phyloP scores from a whole-genome alignment of 371 early-diverging fungal species.

The Mucor mucedo region DNA sequence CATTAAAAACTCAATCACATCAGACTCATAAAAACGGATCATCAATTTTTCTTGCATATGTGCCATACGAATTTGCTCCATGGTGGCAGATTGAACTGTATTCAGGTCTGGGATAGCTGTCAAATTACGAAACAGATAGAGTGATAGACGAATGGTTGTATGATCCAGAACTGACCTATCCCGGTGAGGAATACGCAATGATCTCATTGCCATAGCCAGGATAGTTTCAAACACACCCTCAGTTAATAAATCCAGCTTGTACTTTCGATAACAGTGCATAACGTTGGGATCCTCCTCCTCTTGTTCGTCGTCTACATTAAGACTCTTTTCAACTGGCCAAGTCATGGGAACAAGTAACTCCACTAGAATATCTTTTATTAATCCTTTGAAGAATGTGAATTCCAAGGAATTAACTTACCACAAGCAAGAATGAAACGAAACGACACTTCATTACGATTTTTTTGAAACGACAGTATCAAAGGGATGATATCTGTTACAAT shows the following conservation, averaged over 20 bases:
- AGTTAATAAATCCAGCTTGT: constrained; percentile 73
- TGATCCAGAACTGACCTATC: constrained; percentile 70
- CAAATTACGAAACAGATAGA: constrained; percentile 81
- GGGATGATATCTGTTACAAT: constrained; percentile 82
- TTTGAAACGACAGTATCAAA: constrained; percentile 66
- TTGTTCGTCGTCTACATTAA: constrained; percentile 45
- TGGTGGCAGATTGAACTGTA: constrained; percentile 41
- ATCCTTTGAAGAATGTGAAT: neutral
- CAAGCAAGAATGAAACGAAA: constrained; percentile 64
- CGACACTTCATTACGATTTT: constrained; percentile 40
- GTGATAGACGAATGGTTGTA: constrained; percentile 73
- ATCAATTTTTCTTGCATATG: constrained; percentile 69
- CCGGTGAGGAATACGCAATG: constrained; percentile 56
- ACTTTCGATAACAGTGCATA: constrained; percentile 59
- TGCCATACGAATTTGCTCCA: constrained; percentile 56
- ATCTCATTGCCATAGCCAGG: constrained; percentile 50
- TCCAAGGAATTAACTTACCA: constrained; percentile 40
- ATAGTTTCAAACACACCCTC: constrained; percentile 59
- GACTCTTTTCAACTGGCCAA: constrained; percentile 55
- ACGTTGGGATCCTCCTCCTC: constrained; percentile 52
- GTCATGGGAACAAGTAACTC: constrained; percentile 81
- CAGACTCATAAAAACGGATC: constrained; percentile 53
- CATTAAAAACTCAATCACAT: constrained; percentile 62
- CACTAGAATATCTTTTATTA: constrained; percentile 38
- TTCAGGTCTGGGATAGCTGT: constrained; percentile 80